Evolutionary conservation across 352 stramenopile genomes (phyloP).

Genomic region (Globisporangium middletonii): DNA sequence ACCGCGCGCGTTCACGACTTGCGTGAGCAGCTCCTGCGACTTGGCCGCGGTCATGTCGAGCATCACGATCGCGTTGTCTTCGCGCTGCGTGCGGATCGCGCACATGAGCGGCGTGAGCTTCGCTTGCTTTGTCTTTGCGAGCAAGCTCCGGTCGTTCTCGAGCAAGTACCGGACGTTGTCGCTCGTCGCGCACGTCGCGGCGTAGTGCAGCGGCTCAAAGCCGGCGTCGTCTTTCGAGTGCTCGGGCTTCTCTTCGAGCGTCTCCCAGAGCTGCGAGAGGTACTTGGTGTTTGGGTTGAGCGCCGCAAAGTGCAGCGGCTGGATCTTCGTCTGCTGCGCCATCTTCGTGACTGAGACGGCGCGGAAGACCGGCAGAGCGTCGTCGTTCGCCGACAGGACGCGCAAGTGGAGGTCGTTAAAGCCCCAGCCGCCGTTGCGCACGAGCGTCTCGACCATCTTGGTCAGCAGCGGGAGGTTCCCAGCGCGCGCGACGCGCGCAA

Average conservation of each 20-base stretch:
- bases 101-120: conserved; percentile 52
- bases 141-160: conserved; percentile 3
- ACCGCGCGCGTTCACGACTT: conserved; percentile 43
- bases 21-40: conserved; percentile 19
- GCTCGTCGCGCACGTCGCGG: conserved; percentile 38
- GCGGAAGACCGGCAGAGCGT: conserved; percentile 43
- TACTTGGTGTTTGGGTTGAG: conserved; percentile 75
- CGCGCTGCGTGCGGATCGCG: conserved; percentile 31
- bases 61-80: conserved; percentile 56
- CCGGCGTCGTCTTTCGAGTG: conserved; percentile 52
- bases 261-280: conserved; percentile 51
- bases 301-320: conserved; percentile 58
- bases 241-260: conserved; percentile 28
- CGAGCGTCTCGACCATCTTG: conserved; percentile 36
- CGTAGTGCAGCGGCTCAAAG: conserved; percentile 68
- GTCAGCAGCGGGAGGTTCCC: conserved; percentile 36
- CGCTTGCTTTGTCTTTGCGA: conserved; percentile 5
- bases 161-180: conserved; percentile 4
- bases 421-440: conserved; percentile 42
- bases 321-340: conserved; percentile 49
- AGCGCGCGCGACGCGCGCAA: conserved; percentile 16
- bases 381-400: conserved; percentile 35
- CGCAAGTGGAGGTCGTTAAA: conserved; percentile 61
- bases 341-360: conserved; percentile 67
- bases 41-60: conserved; percentile 49